Evolutionary conservation across 2,329 filamentous ascomycete genomes (phyloP).

Genomic region (Dendrostoma leiphaemia): DNA sequence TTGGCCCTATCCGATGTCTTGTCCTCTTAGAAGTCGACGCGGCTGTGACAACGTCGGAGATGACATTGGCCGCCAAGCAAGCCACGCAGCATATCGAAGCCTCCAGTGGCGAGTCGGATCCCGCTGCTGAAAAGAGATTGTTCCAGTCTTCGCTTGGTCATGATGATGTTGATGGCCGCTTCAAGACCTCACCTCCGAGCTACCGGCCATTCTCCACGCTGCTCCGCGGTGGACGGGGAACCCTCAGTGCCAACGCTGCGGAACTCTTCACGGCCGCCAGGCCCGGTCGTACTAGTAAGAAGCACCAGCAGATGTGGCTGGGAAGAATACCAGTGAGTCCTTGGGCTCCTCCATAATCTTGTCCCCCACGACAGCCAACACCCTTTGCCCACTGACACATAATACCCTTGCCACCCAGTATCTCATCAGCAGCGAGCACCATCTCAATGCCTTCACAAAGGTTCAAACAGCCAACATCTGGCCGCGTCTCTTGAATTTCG

Average conservation of each 20-base stretch:
- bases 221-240: constrained; percentile 2
- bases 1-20: constrained; percentile 11
- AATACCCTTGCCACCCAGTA: neutral
- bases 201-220: neutral
- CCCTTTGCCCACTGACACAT: too few relatives aligned
- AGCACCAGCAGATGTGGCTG: constrained; percentile 12
- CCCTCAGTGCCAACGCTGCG: constrained; percentile 8
- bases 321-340: constrained; percentile 9
- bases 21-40: constrained; percentile 14
- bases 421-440: neutral
- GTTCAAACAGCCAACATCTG: neutral
- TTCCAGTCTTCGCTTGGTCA: neutral
- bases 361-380: too few relatives aligned
- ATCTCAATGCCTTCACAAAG: neutral
- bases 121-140: neutral
- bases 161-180: neutral
- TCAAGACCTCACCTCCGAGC: neutral
- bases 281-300: neutral
- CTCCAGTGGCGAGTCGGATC: neutral
- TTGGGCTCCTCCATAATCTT: too few relatives aligned
- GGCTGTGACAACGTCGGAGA: too few relatives aligned
- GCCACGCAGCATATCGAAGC: neutral
- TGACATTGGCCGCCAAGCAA: too few relatives aligned
- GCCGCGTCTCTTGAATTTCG: constrained; percentile 2
- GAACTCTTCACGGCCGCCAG: constrained; percentile 5